phyloP scores from a whole-genome alignment of 257 asterid species.

The Ophiorrhiza pumila region DNA sequence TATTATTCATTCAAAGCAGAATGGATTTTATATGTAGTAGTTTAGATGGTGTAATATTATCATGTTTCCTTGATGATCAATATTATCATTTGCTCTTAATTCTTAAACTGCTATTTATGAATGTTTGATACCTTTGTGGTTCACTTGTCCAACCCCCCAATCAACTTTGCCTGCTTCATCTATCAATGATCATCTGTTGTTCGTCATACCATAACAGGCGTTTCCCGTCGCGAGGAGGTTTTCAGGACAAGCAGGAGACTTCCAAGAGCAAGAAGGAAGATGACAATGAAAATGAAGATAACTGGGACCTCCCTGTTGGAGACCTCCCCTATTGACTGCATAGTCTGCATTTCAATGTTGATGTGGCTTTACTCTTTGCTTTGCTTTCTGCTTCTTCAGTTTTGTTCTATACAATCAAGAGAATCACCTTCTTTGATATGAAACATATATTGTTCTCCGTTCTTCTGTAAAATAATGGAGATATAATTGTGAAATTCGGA shows the following conservation, averaged over 20 bases:
- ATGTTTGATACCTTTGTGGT: background rate
- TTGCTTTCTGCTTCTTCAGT: slow-evolving; percentile 7
- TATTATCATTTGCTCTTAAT: no score
- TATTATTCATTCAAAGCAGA: no score
- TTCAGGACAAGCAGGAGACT: slow-evolving; percentile 37
- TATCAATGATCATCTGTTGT: background rate
- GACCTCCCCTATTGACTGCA: slow-evolving; percentile 44
- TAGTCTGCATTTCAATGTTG: background rate
- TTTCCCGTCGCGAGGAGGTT: slow-evolving; percentile 24
- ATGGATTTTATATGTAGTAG: no score
- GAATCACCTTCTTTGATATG: background rate
- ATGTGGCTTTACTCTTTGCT: slow-evolving; percentile 1
- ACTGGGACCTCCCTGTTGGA: slow-evolving; percentile 69
- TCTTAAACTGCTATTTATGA: background rate
- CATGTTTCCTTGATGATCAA: background rate
- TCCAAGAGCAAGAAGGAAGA: slow-evolving; percentile 38
- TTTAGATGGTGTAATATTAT: no score
- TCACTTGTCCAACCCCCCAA: background rate
- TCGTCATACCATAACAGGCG: slow-evolving; percentile 35
- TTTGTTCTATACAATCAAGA: slow-evolving; percentile 1
- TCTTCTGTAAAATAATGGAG: background rate
- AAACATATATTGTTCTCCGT: background rate
- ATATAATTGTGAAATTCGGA: background rate
- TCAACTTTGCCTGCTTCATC: background rate
- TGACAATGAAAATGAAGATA: slow-evolving; percentile 52